Base-by-base conservation (phyloP, 78 protist genomes). In the Monocercomonoides exilis region DNA sequence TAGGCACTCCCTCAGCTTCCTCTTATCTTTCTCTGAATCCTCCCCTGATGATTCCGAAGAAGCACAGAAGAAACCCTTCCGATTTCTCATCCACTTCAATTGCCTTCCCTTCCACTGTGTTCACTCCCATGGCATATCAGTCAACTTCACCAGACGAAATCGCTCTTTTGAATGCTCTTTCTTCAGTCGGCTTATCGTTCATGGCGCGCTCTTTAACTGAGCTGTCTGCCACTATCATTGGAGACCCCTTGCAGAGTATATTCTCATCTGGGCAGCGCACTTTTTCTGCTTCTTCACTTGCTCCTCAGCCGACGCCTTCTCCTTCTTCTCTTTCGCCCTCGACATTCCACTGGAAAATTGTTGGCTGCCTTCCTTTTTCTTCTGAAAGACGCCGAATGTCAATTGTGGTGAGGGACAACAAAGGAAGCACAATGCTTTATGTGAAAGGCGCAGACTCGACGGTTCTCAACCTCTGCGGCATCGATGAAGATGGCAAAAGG, bases 81-180 rank as follows among this genome's bases (percentile, higher is more conserved):
- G n/a, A n/a, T n/a, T n/a, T n/a, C n/a, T n/a, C n/a, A n/a, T n/a
- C n/a, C n/a, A n/a, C n/a, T n/a, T n/a, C n/a, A n/a, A n/a, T n/a
- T n/a, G n/a, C n/a, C n/a, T n/a, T n/a, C n/a, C n/a, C n/a, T n/a
- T n/a, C n/a, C n/a, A n/a, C n/a, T n/a, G n/a, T n/a, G n/a, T n/a
- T n/a, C n/a, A n/a, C n/a, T n/a, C n/a, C n/a, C n/a, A n/a, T n/a
- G n/a, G n/a, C n/a, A n/a, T n/a, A 92, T 85, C 92, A 94, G 11
- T 95, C 96, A 0, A 43, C 96, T 21, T 95, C 97, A 77, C 97
- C 98, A 2, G 97, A 96, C 88, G 98, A 95, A 77, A 85, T 29
- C 5, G 97, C 97, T 33, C 77, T 95, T 0, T 95, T 94, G 32
- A 46, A n/a, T 3, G 94, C 95, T 0, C 96, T 97, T 1, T 1